Evolutionary conservation across 2,329 filamentous ascomycete genomes (phyloP), one percentile per base, ranked within the genome.

Genomic region (Cephalotrichum gorgonifer): DNA sequence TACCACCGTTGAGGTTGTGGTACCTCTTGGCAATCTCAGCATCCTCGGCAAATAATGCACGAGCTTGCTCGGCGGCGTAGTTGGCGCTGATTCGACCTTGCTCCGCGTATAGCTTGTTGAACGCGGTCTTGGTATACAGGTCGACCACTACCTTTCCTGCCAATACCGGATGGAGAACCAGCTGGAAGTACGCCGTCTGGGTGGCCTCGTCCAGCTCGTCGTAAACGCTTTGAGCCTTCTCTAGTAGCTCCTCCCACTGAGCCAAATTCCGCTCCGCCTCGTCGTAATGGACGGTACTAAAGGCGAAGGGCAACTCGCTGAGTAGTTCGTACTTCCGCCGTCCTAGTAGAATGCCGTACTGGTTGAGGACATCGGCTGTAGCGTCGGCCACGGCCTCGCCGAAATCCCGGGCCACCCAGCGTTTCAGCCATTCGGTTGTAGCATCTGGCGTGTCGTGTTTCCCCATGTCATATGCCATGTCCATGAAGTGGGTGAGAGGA

Each of bases 401-500:
- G 53, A 83, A 85, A 54, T 80, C 78, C 3, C 78, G 73, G 7
- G 69, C 61, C 2, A 76, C 76, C 72, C 78, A 83, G 2, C 68
- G 64, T 14, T 68, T 58, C 12, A 81, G 68, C 76, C 81, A 86
- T 2, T 68, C 64, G 1, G 68, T 65, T 0, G 77, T 74, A 47
- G 73, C 78, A 43, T 76, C 70, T 44, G 74, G 70, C 15, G 71
- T 69, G 71, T 76, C 20, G 25, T 30, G 83, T 2, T 65, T 59
- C 20, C 73, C 63, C 22, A 76, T 73, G 56, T 86, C 77, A 59
- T 86, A 86, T 1, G 80, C 83, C 52, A 86, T 69, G 54, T 85
- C 80, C 53, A 86, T 67, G 65, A 81, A 85, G 61, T 85, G 81
- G 57, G 70, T 78, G 58, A 85, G 79, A 22, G 81, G 79, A 14